Conservation (phyloP, 164 flowering plant genomes). For the Vitis rupestris region DNA sequence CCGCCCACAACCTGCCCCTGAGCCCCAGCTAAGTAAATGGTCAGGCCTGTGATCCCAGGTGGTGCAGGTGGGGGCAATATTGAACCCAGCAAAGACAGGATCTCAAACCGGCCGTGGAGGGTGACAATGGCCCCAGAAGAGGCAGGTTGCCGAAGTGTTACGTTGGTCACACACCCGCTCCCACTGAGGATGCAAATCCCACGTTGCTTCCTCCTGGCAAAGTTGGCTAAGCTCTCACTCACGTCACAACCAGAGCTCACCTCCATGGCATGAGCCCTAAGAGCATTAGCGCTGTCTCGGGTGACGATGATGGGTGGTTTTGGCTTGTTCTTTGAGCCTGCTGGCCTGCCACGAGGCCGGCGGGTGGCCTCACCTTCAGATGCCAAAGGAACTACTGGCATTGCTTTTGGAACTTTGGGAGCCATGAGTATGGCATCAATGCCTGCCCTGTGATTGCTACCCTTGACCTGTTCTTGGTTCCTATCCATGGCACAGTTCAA, state of each 20-base stretch:
- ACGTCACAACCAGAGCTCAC: constrained; percentile 80
- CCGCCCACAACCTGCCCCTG: constrained; percentile 92
- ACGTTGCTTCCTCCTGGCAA: constrained; percentile 65
- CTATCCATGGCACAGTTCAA: constrained; percentile 23
- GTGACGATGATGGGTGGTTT: constrained; percentile 85
- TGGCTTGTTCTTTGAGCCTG: constrained; percentile 90
- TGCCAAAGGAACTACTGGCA: constrained; percentile 21
- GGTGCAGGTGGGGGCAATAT: constrained; percentile 84
- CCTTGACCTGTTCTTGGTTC: constrained; percentile 26
- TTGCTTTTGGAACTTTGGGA: constrained; percentile 29
- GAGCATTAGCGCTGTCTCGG: constrained; percentile 71
- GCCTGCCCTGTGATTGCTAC: constrained; percentile 18
- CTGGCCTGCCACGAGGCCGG: constrained; percentile 81
- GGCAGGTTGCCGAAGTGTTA: constrained; percentile 66
- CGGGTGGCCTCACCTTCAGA: constrained; percentile 40
- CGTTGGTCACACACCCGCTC: constrained; percentile 74
- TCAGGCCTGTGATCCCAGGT: constrained; percentile 70
- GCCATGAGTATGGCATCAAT: constrained; percentile 24
- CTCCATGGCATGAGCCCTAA: constrained; percentile 88
- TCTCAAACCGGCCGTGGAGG: constrained; percentile 85
- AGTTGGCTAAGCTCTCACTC: constrained; percentile 55
- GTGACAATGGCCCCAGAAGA: constrained; percentile 70
- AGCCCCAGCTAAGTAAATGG: constrained; percentile 70
- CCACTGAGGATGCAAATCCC: constrained; percentile 75
- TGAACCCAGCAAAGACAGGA: constrained; percentile 73